These are phyloP conservation scores for Pleurotus salmoneostramineus DNA, from an alignment of 768 basidiomycete genomes.

Conservation along the genomic window DNA sequence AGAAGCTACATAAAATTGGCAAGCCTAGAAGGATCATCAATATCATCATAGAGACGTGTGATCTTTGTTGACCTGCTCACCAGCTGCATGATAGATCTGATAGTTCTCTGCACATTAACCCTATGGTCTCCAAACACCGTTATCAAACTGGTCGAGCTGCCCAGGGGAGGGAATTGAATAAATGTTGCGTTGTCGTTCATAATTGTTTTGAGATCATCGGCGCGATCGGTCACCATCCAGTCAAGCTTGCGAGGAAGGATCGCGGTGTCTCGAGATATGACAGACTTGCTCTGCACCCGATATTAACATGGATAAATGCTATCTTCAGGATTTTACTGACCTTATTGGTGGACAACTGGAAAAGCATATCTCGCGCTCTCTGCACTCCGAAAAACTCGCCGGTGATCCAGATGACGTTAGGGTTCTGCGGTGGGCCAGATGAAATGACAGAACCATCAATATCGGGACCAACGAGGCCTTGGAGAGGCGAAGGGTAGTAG, in stretches of 20 bases:
- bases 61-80: slow-evolving; percentile 45
- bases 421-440: slow-evolving; percentile 42
- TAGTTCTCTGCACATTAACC: slow-evolving; percentile 92
- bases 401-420: slow-evolving; percentile 90
- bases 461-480: slow-evolving; percentile 78
- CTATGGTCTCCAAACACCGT: slow-evolving; percentile 92
- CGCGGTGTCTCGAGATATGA: slow-evolving; percentile 90
- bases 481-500: slow-evolving; percentile 88
- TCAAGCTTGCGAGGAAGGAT: slow-evolving; percentile 96
- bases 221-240: slow-evolving; percentile 97
- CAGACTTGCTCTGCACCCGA: slow-evolving; percentile 66
- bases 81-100: slow-evolving; percentile 91
- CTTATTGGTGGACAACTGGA: slow-evolving; percentile 83
- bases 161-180: slow-evolving; percentile 89
- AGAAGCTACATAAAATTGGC: slow-evolving; percentile 94
- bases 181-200: slow-evolving; percentile 98
- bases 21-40: slow-evolving; percentile 52
- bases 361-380: slow-evolving; percentile 92
- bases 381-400: slow-evolving; percentile 97
- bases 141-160: slow-evolving; percentile 89
- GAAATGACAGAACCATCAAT: slow-evolving; percentile 36
- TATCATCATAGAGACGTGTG: not conserved
- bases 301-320: slow-evolving; percentile 6
- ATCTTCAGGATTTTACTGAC: slow-evolving; percentile 32
- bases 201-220: slow-evolving; percentile 86